Percentiles rank a stretch among this genome's conserved stretches.
phyloP scores from a whole-genome alignment of 257 asterid genomes.

The Nicotiana noctiflora region DNA sequence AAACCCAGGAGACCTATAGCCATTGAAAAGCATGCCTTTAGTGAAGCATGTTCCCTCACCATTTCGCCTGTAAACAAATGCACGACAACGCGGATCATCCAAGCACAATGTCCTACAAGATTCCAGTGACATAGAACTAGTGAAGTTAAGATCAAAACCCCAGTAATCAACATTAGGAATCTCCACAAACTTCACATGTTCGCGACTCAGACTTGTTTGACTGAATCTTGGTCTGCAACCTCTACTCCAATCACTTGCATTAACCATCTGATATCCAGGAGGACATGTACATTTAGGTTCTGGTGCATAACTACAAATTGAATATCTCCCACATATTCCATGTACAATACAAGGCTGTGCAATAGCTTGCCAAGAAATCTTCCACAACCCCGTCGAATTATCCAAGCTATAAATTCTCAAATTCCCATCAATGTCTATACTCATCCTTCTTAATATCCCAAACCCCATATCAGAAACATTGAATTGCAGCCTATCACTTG shows the following conservation, averaged over 20 bases:
- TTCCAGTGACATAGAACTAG: slow-evolving; percentile 21
- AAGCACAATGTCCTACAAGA: slow-evolving; percentile 31
- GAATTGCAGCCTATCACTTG: slow-evolving; percentile 45
- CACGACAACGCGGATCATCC: slow-evolving; percentile 36
- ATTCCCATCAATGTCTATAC: slow-evolving; percentile 61
- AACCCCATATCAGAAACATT: slow-evolving; percentile 50
- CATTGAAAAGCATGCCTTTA: slow-evolving; percentile 50
- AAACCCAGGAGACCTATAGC: slow-evolving; percentile 42
- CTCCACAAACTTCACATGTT: slow-evolving; percentile 35
- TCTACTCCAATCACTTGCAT: slow-evolving; percentile 39
- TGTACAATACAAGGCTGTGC: slow-evolving; percentile 38
- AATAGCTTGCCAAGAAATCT: slow-evolving; percentile 53
- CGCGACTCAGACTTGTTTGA: slow-evolving; percentile 5
- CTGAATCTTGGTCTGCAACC: slow-evolving; percentile 50
- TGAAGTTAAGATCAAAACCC: slow-evolving; percentile 48
- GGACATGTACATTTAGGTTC: slow-evolving; percentile 47
- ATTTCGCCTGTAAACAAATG: slow-evolving; percentile 38
- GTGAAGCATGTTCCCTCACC: slow-evolving; percentile 45
- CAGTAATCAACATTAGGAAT: slow-evolving; percentile 52
- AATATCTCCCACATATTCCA: slow-evolving; percentile 64
- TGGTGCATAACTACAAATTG: slow-evolving; percentile 40
- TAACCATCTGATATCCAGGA: slow-evolving; percentile 36
- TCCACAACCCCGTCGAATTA: slow-evolving; percentile 53
- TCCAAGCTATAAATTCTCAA: slow-evolving; percentile 52
- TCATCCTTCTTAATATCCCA: slow-evolving; percentile 46